Evolutionary conservation across 371 early-diverging fungal genomes (phyloP).

Genomic region (Mucor racemosus): DNA sequence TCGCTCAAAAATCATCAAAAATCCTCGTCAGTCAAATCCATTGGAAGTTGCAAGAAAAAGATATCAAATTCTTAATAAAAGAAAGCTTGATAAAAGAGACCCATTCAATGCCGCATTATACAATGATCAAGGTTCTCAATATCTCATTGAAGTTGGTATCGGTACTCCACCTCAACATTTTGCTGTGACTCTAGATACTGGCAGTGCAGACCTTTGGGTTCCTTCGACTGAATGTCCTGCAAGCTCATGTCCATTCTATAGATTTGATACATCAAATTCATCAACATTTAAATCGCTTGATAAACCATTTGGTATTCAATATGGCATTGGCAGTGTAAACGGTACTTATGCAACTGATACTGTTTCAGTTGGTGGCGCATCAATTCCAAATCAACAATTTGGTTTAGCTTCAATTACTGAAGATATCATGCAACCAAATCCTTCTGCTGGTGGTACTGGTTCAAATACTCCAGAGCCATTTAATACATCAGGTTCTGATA

Average conservation of each 20-base stretch:
- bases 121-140: slow-evolving; percentile 49
- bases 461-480: not conserved
- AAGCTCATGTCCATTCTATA: slow-evolving; percentile 35
- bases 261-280: slow-evolving; percentile 41
- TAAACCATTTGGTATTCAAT: slow-evolving; percentile 36
- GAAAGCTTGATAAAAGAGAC: slow-evolving; percentile 14
- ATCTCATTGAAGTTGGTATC: slow-evolving; percentile 41
- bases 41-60: slow-evolving; percentile 25
- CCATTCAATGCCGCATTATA: slow-evolving; percentile 28
- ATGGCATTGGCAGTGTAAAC: slow-evolving; percentile 50
- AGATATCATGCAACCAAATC: slow-evolving; percentile 39
- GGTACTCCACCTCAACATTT: slow-evolving; percentile 52
- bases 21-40: slow-evolving; percentile 13
- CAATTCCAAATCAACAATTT: slow-evolving; percentile 46
- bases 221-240: slow-evolving; percentile 41
- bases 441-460: slow-evolving; percentile 18
- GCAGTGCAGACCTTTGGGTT: slow-evolving; percentile 53
- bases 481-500: slow-evolving; percentile 26
- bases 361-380: slow-evolving; percentile 40
- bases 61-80: slow-evolving; percentile 3
- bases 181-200: slow-evolving; percentile 49
- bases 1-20: slow-evolving; percentile 25
- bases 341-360: slow-evolving; percentile 46
- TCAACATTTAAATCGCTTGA: slow-evolving; percentile 33
- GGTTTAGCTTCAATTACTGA: slow-evolving; percentile 42